Percentiles rank a stretch among this genome's conserved stretches.
phyloP scores from a whole-genome alignment of 2,329 filamentous ascomycete genomes.

The Metarhizium guizhouense region DNA sequence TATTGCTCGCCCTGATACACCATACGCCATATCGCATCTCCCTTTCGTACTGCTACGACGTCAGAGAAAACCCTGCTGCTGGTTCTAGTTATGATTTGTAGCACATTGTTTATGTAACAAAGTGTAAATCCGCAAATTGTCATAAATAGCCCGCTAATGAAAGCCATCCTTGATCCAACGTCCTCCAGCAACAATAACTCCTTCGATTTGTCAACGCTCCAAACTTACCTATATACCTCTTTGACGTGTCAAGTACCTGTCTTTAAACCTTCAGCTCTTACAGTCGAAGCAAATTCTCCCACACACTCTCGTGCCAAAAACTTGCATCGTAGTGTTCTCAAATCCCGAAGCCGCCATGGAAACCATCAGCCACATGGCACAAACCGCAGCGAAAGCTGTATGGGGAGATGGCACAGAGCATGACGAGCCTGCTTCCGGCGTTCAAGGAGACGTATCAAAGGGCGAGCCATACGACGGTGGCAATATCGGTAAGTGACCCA shows the following conservation, averaged over 20 bases:
- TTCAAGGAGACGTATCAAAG: conserved; percentile 54
- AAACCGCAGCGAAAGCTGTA: conserved; percentile 30
- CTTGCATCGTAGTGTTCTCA: neutral
- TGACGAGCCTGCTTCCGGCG: conserved; percentile 63
- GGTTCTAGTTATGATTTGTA: neutral
- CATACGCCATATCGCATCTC: neutral
- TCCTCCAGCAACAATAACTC: neutral
- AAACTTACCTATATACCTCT: too few relatives aligned
- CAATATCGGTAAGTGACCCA: conserved; percentile 46
- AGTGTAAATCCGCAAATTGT: neutral
- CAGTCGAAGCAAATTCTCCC: neutral
- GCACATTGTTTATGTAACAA: too few relatives aligned
- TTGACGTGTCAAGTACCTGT: too few relatives aligned
- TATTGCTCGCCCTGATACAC: neutral
- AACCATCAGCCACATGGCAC: conserved; percentile 47
- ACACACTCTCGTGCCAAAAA: neutral
- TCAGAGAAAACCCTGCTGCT: conserved; percentile 5
- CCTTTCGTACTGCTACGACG: neutral
- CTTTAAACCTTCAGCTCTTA: neutral
- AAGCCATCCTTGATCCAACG: neutral
- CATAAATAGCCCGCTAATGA: neutral
- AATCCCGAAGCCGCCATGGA: conserved; percentile 42
- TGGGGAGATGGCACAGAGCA: conserved; percentile 32
- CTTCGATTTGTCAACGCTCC: too few relatives aligned
- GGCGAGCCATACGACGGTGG: conserved; percentile 73